A percentile compares a stretch with the other conserved stretches of the same genome.
phyloP scores from a whole-genome alignment of 176 grass and related monocot genomes.

The Hsuehochloa calcarea region DNA sequence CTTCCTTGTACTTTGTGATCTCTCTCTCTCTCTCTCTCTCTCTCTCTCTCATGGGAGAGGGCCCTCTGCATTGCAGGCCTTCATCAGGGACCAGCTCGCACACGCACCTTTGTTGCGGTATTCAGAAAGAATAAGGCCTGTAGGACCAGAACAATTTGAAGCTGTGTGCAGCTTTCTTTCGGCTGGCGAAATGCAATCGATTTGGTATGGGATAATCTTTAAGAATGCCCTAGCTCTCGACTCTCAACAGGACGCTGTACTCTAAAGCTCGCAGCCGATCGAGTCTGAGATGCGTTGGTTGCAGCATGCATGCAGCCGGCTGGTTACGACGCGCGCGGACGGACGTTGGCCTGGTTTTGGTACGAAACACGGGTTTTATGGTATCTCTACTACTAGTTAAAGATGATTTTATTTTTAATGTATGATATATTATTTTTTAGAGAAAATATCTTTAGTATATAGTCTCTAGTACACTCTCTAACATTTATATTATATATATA shows the following conservation, averaged over 20 bases:
- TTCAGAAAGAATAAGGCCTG: slow-evolving; percentile 27
- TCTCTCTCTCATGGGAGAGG: not conserved
- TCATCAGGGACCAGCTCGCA: slow-evolving; percentile 23
- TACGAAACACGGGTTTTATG: not conserved
- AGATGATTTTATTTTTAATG: no score
- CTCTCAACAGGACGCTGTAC: not conserved
- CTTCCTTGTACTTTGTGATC: slow-evolving; percentile 23
- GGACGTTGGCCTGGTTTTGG: slow-evolving; percentile 1
- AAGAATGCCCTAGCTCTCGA: not conserved
- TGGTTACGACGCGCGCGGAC: not conserved
- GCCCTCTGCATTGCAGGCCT: slow-evolving; percentile 30
- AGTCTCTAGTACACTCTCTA: no score
- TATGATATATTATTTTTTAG: no score
- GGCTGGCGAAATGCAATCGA: slow-evolving; percentile 11
- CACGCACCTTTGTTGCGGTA: slow-evolving; percentile 20
- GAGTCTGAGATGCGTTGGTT: slow-evolving; percentile 2
- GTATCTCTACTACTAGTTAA: no score
- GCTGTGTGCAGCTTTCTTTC: slow-evolving; percentile 21
- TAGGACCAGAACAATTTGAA: slow-evolving; percentile 26
- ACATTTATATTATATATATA: no score
- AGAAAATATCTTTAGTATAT: no score
- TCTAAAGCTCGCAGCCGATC: not conserved
- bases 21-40: not conserved
- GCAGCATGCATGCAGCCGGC: not conserved
- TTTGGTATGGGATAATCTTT: slow-evolving; percentile 26